Base-by-base conservation (phyloP, 2,329 filamentous ascomycete genomes). In the Colletotrichum siamense region DNA sequence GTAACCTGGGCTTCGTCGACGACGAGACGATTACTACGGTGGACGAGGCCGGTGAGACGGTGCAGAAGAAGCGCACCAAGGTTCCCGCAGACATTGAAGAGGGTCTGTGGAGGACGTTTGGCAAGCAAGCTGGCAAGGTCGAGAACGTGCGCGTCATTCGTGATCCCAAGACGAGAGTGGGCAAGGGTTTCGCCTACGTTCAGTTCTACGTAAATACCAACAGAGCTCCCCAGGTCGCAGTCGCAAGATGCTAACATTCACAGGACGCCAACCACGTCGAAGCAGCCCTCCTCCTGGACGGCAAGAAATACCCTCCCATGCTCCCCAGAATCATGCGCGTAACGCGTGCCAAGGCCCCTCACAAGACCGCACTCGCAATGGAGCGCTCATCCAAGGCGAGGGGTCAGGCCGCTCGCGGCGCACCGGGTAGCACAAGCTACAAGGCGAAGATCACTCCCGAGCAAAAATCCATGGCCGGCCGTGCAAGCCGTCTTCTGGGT, bases 131-230 rank as follows among this genome's bases (percentile, higher is more conserved):
- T 77, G 96, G 96, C 79, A 94, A 91, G 78, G 95, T 99, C 15
- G 96, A 99, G 86, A 98, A 94, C 82, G 98, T 99, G 44, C 94
- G 97, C 39, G 96, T 99, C 24, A 92, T 98, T 67, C 93, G 97
- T 71, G 97, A 99, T 82, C 89, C 95, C 78, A 94, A 94, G 79
- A 99, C 98, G 9, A 92, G 98, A 66, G 95, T 99, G 34, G 96
- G 97, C 81, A 99, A 99, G 84, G 97, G 97, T 6, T 95, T 99
- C 82, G 98, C 98, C 77, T 99, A 99, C 82, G 96, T 99, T 18
- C 97, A 99, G 83, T 99, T 99, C 86, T 92, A 94, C 82, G 92
- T 93, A 81, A 87, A 88, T 84, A 18, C 22, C 63, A 16, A 8
- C 36, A 16, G n/a, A 61, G 34, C 12, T 64, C 22, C 66, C 72